Percentiles rank a stretch among this genome's conserved stretches.
Evolutionary conservation across 495 filamentous ascomycete species (phyloP).

Genomic region (Thozetella sp.): DNA sequence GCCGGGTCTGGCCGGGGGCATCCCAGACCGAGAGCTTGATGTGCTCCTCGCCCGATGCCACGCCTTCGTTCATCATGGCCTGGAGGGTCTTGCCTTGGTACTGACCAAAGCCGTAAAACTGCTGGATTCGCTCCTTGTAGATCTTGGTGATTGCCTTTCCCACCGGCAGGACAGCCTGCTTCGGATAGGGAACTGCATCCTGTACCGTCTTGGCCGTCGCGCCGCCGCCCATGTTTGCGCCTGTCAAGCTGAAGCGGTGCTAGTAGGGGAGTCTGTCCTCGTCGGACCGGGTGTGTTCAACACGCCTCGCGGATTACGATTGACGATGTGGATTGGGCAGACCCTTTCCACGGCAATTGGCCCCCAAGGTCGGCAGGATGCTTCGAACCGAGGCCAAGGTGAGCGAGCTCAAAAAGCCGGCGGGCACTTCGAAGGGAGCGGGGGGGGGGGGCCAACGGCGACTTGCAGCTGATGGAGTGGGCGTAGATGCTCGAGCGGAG

Average conservation of each 20-base stretch:
- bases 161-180: conserved; percentile 48
- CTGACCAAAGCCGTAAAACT: conserved; percentile 80
- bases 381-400: too few species aligned
- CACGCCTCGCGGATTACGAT: too few species aligned
- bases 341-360: too few species aligned
- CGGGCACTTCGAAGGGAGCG: too few species aligned
- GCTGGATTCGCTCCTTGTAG: conserved; percentile 80
- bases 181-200: conserved; percentile 42
- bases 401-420: too few species aligned
- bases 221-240: conserved; percentile 32
- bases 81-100: conserved; percentile 79
- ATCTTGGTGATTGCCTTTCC: conserved; percentile 87
- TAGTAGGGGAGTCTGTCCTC: too few species aligned
- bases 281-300: too few species aligned
- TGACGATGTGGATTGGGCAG: too few species aligned
- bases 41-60: conserved; percentile 68
- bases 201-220: conserved; percentile 23
- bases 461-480: too few species aligned
- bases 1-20: conserved; percentile 75
- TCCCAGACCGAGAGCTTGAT: conserved; percentile 89
- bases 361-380: too few species aligned
- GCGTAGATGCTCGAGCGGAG: too few species aligned
- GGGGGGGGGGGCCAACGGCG: too few species aligned
- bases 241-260: conserved; percentile 2
- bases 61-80: conserved; percentile 76